Conservation (phyloP, 2,329 filamentous ascomycete species). For the Penicillium sclerotiorum region DNA sequence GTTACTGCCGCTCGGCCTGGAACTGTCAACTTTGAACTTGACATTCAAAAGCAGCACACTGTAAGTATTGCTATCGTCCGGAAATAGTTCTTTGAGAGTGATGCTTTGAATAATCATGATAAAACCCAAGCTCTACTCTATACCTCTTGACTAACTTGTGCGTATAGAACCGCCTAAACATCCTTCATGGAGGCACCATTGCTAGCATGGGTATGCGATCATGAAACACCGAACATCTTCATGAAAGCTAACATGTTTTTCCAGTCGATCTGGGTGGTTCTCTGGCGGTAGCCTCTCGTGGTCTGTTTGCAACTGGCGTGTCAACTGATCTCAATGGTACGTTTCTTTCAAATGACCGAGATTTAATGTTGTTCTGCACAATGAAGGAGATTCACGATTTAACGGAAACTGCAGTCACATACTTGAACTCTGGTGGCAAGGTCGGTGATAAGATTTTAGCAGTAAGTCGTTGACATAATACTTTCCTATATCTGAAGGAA, state of each 20-base stretch:
- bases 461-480: too few relatives aligned
- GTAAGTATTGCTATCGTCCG: too few relatives aligned
- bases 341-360: background rate
- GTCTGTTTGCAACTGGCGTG: conserved; percentile 67
- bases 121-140: too few relatives aligned
- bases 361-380: background rate
- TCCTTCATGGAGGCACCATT: conserved; percentile 69
- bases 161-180: conserved; percentile 65
- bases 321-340: conserved; percentile 66
- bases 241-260: background rate
- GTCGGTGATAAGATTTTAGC: conserved; percentile 62
- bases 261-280: conserved; percentile 67
- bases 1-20: conserved; percentile 64
- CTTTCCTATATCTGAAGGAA: too few relatives aligned
- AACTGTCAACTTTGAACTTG: conserved; percentile 65
- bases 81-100: too few relatives aligned
- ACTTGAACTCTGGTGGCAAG: conserved; percentile 64
- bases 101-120: too few relatives aligned
- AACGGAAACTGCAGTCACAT: conserved; percentile 56
- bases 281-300: conserved; percentile 65
- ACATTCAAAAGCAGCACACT: conserved; percentile 67
- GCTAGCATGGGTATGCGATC: conserved; percentile 56
- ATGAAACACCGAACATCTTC: background rate
- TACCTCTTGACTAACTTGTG: too few relatives aligned
- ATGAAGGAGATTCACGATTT: background rate